These are phyloP conservation scores for Cubamyces sp. DNA, from an alignment of 768 basidiomycete species.

Conservation along the genomic window DNA sequence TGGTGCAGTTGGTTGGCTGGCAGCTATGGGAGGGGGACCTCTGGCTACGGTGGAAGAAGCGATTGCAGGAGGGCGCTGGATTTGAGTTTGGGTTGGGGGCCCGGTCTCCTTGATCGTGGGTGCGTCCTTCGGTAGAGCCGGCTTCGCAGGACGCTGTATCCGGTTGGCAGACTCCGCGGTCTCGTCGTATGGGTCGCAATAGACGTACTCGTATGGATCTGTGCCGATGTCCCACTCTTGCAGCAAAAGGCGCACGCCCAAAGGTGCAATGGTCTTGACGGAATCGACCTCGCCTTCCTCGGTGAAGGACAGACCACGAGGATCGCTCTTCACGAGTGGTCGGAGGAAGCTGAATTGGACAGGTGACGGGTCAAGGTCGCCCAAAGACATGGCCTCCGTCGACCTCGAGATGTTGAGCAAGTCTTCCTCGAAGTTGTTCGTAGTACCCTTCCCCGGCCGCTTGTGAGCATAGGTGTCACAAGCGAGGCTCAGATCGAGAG, in stretches of 20 bases:
- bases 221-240: slow-evolving; percentile 68
- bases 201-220: slow-evolving; percentile 54
- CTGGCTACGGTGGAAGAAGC: slow-evolving; percentile 34
- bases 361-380: slow-evolving; percentile 53
- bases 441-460: slow-evolving; percentile 38
- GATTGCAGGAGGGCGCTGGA: slow-evolving; percentile 45
- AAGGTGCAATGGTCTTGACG: slow-evolving; percentile 32
- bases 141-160: background rate
- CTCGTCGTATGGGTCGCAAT: slow-evolving; percentile 57
- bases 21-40: slow-evolving; percentile 26
- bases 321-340: slow-evolving; percentile 43
- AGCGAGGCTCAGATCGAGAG: slow-evolving; percentile 65
- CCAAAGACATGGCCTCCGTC: slow-evolving; percentile 50
- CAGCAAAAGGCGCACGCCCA: slow-evolving; percentile 65
- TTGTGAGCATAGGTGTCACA: slow-evolving; percentile 57
- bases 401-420: slow-evolving; percentile 64
- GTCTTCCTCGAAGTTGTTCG: slow-evolving; percentile 33
- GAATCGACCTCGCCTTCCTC: background rate
- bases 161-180: background rate
- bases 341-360: slow-evolving; percentile 65
- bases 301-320: slow-evolving; percentile 33
- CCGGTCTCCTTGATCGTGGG: slow-evolving; percentile 2
- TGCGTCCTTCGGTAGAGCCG: background rate
- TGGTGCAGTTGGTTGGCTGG: slow-evolving; percentile 20
- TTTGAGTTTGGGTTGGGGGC: slow-evolving; percentile 24